Base-by-base conservation (phyloP, 805 yeast genomes). In the Sugiyamaella americana region DNA sequence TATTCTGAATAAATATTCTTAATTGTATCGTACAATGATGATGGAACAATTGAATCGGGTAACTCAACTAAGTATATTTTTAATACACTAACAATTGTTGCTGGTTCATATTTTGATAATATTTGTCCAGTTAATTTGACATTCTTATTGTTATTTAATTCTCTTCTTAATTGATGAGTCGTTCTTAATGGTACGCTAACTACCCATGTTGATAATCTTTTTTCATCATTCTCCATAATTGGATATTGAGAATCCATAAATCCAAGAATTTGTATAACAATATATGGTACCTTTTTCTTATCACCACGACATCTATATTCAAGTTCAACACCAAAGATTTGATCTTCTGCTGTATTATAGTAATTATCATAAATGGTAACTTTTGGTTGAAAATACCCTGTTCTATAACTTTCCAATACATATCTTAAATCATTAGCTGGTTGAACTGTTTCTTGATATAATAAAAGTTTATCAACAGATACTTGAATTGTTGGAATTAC, bases 261-360 rank as follows among this genome's bases (percentile, higher is more conserved):
- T 16, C 78, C 74, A 41, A 87, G 66, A 34, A 82, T 74, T 1
- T 82, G 68, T 24, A 84, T 79, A 0, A 86, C 71, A 10, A 87
- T 62, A 5, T 75, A 52, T 1, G 95, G 95, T 10, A 87, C 93
- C 2, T 78, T 77, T 53, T 78, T 82, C 51, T 78, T 73, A 58
- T 86, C 95, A 44, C 79, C 71, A 37, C 89, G 72, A 44, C 88
- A 77, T 44, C 86, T 75, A 20, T 81, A 75, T 47, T 80, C 84
- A 41, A 87, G 64, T 51, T 82, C 89, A 40, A 84, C 82, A 10
- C 96, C 96, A 66, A 87, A 87, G 5, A 82, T 80, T 61, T 84
- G 91, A 39, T 80, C 74, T 39, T 66, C 69, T 40, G 79, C 77
- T 4, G 85, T 75, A 52, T 80, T 78, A 63, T 84, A 84, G 66